phyloP scores from a whole-genome alignment of 2,329 filamentous ascomycete genomes.

The Lachnellula willkommii region DNA sequence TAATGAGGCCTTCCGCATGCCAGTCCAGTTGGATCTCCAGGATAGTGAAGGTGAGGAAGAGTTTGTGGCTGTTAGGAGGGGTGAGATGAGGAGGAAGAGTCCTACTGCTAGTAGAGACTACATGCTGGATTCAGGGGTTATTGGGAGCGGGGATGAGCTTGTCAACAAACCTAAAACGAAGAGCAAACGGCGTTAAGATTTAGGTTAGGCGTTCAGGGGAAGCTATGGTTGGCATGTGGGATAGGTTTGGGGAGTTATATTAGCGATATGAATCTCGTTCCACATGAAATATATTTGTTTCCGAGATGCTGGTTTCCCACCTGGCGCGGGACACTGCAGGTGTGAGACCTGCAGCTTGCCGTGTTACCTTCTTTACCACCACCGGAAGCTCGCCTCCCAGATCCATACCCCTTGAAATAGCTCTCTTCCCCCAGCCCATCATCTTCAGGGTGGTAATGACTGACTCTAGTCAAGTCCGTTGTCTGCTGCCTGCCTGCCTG shows the following conservation, averaged over 20 bases:
- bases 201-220: not conserved
- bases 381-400: too few relatives aligned
- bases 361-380: not conserved
- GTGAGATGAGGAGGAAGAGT: slow-evolving; percentile 83
- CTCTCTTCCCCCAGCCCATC: not conserved
- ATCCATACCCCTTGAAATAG: not conserved
- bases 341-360: not conserved
- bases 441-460: too few relatives aligned
- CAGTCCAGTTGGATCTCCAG: slow-evolving; percentile 84
- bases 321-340: not conserved
- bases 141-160: slow-evolving; percentile 36
- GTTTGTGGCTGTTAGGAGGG: slow-evolving; percentile 60
- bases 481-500: too few relatives aligned
- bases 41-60: slow-evolving; percentile 97
- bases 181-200: slow-evolving; percentile 18
- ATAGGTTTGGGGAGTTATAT: not conserved
- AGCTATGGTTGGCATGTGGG: not conserved
- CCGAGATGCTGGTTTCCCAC: not conserved
- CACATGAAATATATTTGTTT: not conserved
- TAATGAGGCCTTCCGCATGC: slow-evolving; percentile 72
- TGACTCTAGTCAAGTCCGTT: too few relatives aligned
- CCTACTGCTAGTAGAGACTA: slow-evolving; percentile 67
- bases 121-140: slow-evolving; percentile 50
- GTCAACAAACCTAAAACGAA: slow-evolving; percentile 20
- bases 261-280: too few relatives aligned